Evolutionary conservation across 2,329 filamentous ascomycete species (phyloP), one percentile per base, ranked within the genome.

Genomic region (Ophiostoma triangulosporum): DNA sequence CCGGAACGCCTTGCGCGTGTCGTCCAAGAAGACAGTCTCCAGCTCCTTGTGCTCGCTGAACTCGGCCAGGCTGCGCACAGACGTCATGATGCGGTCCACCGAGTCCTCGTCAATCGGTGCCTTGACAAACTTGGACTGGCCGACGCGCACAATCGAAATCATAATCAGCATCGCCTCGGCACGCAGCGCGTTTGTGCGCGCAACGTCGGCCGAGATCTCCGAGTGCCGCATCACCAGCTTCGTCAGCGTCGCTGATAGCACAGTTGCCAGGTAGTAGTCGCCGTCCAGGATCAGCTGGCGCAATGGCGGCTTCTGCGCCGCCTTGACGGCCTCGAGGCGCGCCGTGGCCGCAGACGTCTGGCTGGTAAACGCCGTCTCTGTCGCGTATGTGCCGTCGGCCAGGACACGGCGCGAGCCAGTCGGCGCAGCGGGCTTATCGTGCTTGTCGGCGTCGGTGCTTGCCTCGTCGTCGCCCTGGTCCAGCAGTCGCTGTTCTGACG

Each of bases 151-250:
- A 61, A 98, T 94, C 5, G 93, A 97, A 62, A 98, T 95, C 90
- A 97, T 95, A 66, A 98, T 97, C 52, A 98, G 78, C 93, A 98
- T 98, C 45, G 93, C 93, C 69, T 98, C 93, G 3, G 93, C 93
- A 50, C 88, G 85, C 26, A 98, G 78, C 29, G 91, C 90, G 62
- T 98, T 98, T 29, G 91, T 97, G 36, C 93, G 84, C 43, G 87
- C 86, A 43, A 76, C 70, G 62, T 96, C 91, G 24, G 84, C 74
- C 1, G 91, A 96, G 56, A 97, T 90, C 65, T 97, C 90, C 2
- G 88, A 86, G 67, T 97, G 89, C 52, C 93, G 86, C 89, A 98
- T 95, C 50, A 98, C 93, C 53, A 98, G 78, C 72, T 98, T 98
- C 15, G 93, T 95, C 55, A 98, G 78, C 1, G 91, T 96, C 7